Evolutionary conservation across 208 protist species (phyloP).

Genomic region (Leishmania lainsoni): DNA sequence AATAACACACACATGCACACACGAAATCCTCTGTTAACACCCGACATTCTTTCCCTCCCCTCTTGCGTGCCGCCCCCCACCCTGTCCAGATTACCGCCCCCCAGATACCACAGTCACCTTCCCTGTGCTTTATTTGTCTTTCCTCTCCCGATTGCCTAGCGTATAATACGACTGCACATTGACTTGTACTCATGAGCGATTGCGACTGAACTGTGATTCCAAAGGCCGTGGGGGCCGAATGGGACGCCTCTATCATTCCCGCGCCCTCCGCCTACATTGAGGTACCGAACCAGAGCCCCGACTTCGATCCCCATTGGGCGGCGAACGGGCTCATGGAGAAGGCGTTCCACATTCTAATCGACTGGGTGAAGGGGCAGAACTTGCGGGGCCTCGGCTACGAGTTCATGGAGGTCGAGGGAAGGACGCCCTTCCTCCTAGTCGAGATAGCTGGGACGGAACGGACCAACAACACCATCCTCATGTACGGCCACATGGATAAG

Average conservation of each 20-base stretch:
- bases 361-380: slow-evolving; percentile 86
- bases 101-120: neutral
- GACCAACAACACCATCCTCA: slow-evolving; percentile 78
- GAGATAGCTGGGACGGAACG: slow-evolving; percentile 73
- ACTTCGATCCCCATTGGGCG: slow-evolving; percentile 87
- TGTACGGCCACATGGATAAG: slow-evolving; percentile 98
- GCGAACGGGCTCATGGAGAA: slow-evolving; percentile 91
- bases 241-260: slow-evolving; percentile 89
- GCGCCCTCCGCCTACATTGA: slow-evolving; percentile 89
- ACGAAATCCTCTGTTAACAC: neutral
- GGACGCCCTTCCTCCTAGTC: slow-evolving; percentile 87
- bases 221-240: slow-evolving; percentile 66
- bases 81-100: neutral
- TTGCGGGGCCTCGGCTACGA: slow-evolving; percentile 81
- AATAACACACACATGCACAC: slow-evolving; percentile 15
- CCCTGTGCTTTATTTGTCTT: neutral
- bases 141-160: neutral
- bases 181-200: slow-evolving; percentile 14
- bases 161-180: neutral
- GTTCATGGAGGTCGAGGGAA: slow-evolving; percentile 71
- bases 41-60: neutral
- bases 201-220: slow-evolving; percentile 58
- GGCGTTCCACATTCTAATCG: slow-evolving; percentile 87
- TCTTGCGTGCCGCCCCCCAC: neutral
- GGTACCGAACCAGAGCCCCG: slow-evolving; percentile 94